Percentiles rank a stretch among this genome's conserved stretches.
phyloP scores from a whole-genome alignment of 2,329 filamentous ascomycete genomes.

The Apiospora kogelbergensis region DNA sequence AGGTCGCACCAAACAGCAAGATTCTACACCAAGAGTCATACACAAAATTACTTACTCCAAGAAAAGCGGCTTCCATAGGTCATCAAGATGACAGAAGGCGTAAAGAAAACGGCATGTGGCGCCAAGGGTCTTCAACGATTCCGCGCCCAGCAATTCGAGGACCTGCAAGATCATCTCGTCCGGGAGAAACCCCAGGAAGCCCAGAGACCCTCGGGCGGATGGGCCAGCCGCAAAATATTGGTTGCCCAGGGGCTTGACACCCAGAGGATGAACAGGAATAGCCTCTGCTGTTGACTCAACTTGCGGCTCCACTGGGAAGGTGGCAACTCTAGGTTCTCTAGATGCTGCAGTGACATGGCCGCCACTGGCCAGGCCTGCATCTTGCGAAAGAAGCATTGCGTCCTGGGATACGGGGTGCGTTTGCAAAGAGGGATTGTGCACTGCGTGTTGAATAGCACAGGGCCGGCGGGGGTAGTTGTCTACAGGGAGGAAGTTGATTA shows the following conservation, averaged over 20 bases:
- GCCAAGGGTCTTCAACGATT: slow-evolving; percentile 64
- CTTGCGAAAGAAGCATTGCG: slow-evolving; percentile 17
- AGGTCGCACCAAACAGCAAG: not conserved
- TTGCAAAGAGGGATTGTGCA: not conserved
- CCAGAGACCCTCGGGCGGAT: slow-evolving; percentile 67
- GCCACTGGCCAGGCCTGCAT: slow-evolving; percentile 8
- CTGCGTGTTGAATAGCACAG: not conserved
- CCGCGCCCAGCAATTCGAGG: slow-evolving; percentile 71
- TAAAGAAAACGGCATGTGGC: slow-evolving; percentile 82
- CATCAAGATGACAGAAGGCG: slow-evolving; percentile 80
- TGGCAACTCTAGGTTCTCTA: not conserved
- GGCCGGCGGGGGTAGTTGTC: not conserved
- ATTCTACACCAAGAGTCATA: slow-evolving; percentile 10
- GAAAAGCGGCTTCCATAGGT: slow-evolving; percentile 85
- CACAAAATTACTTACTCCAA: slow-evolving; percentile 67
- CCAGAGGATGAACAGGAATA: slow-evolving; percentile 77
- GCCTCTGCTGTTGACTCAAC: slow-evolving; percentile 34
- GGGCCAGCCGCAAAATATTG: slow-evolving; percentile 64
- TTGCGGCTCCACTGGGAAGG: not conserved
- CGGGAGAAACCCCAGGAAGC: slow-evolving; percentile 66
- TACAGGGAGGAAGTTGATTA: not conserved
- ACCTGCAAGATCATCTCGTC: slow-evolving; percentile 79
- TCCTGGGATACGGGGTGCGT: not conserved
- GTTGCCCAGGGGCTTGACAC: slow-evolving; percentile 86
- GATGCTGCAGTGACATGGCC: not conserved